Evolutionary conservation across 208 protist genomes (phyloP).

Genomic region (Wallacemonas collosoma): DNA sequence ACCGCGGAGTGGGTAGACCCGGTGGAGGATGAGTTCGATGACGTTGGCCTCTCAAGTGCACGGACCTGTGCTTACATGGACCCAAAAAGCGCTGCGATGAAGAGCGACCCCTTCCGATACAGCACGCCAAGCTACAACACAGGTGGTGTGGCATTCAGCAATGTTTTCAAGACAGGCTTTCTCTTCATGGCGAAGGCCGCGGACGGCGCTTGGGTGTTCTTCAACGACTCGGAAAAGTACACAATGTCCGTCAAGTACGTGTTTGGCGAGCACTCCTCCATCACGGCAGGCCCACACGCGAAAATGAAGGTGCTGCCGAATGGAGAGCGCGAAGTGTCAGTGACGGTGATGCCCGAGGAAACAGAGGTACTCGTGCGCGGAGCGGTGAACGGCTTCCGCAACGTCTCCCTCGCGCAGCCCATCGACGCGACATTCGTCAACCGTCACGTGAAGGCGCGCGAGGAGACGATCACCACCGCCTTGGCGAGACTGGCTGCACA

Average conservation of each 20-base stretch:
- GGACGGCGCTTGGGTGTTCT: slow-evolving; percentile 56
- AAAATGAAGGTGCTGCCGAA: slow-evolving; percentile 13
- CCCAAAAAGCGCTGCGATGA: background rate
- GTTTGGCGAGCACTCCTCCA: slow-evolving; percentile 37
- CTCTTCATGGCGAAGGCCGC: slow-evolving; percentile 45
- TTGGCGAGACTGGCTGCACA: slow-evolving; percentile 12
- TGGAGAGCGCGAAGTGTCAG: slow-evolving; percentile 26
- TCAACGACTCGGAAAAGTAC: slow-evolving; percentile 75
- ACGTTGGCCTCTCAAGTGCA: slow-evolving; percentile 34
- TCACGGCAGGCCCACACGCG: slow-evolving; percentile 29
- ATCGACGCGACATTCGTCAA: slow-evolving; percentile 32
- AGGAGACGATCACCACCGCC: slow-evolving; percentile 4
- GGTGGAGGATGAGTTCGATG: slow-evolving; percentile 61
- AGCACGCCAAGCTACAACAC: slow-evolving; percentile 10
- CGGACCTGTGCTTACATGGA: slow-evolving; percentile 31
- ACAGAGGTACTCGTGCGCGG: slow-evolving; percentile 51
- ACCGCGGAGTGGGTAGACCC: slow-evolving; percentile 17
- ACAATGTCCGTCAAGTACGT: slow-evolving; percentile 53
- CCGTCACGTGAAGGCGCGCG: slow-evolving; percentile 3
- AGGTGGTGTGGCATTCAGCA: slow-evolving; percentile 19
- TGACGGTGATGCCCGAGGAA: slow-evolving; percentile 51
- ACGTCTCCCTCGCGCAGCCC: slow-evolving; percentile 25
- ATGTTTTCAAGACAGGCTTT: slow-evolving; percentile 35
- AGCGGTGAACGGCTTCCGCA: slow-evolving; percentile 42
- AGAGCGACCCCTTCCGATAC: slow-evolving; percentile 26